Evolutionary conservation across 192 early-diverging fungal species (phyloP).

Genomic region (Gamsiella multidivaricata): DNA sequence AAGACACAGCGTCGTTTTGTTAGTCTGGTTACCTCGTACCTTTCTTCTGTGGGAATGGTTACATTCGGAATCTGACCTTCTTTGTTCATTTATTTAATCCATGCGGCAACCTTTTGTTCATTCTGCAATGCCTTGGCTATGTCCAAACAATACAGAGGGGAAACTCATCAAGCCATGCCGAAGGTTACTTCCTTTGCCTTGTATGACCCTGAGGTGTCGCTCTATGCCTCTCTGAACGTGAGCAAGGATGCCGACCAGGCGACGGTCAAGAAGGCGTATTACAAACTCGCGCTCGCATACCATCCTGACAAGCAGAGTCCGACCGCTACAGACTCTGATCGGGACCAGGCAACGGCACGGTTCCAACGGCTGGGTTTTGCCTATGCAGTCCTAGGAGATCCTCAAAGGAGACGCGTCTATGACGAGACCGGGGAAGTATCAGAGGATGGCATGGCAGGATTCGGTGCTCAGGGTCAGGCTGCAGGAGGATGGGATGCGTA

Average conservation of each 20-base stretch:
- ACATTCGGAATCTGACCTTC: no score
- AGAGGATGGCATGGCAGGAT: conserved; percentile 48
- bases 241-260: conserved; percentile 69
- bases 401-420: conserved; percentile 69
- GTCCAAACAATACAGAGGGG: not conserved
- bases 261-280: conserved; percentile 92
- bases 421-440: conserved; percentile 79
- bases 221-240: conserved; percentile 85
- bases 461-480: conserved; percentile 59
- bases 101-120: not conserved
- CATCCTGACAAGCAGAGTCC: conserved; percentile 83
- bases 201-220: conserved; percentile 50
- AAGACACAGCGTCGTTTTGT: no score
- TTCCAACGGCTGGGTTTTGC: conserved; percentile 83
- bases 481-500: conserved; percentile 83
- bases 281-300: conserved; percentile 89
- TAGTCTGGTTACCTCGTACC: no score
- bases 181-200: conserved; percentile 49
- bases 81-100: no score
- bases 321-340: conserved; percentile 73
- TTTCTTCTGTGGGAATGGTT: no score
- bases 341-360: conserved; percentile 65
- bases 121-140: no score
- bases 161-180: conserved; percentile 16
- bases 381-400: conserved; percentile 81